Evolutionary conservation across 768 basidiomycete species (phyloP), one percentile per base, ranked within the genome.

Genomic region (Panus rudis): DNA sequence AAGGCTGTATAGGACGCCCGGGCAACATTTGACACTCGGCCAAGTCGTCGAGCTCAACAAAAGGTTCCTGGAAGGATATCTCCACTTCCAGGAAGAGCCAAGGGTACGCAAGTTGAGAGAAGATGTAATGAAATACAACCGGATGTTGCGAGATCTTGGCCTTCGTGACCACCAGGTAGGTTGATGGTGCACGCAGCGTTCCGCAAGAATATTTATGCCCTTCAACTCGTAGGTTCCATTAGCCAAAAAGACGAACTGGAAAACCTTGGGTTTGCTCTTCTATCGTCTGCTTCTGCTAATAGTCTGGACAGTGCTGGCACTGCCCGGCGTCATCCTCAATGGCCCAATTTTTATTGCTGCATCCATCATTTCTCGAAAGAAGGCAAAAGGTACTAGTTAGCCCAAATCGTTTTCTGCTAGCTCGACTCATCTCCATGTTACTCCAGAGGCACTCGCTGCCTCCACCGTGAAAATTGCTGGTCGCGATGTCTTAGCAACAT

Each of bases 11-110:
- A 91, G 92, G 57, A 85, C 91, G 0, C 94, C 94, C 13, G 88
- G 91, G 4, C 92, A 94, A 61, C 84, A 94, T 59, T 71, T 96
- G 48, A 93, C 93, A 0, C 67, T 98, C 28, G 88, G 93, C 28
- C 94, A 97, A 69, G 92, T 96, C 11, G 92, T 98, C 20, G 92
- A 96, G 60, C 70, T 98, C 31, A 94, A 92, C 62, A 80, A 86
- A 54, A 83, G 94, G 30, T 81, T 98, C 55, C 75, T 98, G 50
- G 88, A 93, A 59, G 94, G 90, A 0, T 98, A 98, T 58, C 73
- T 78, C 7, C 81, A 88, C 54, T 96, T 94, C 71, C 86, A 93
- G 59, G 81, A 96, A 57, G 90, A 93, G 58, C 90, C 92, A 1
- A 78, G 84, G 14, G 82, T 98, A 13, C 81, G 87, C 59, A 79